Conservation (phyloP, 2,329 filamentous ascomycete genomes). For the Penicillium decumbens region DNA sequence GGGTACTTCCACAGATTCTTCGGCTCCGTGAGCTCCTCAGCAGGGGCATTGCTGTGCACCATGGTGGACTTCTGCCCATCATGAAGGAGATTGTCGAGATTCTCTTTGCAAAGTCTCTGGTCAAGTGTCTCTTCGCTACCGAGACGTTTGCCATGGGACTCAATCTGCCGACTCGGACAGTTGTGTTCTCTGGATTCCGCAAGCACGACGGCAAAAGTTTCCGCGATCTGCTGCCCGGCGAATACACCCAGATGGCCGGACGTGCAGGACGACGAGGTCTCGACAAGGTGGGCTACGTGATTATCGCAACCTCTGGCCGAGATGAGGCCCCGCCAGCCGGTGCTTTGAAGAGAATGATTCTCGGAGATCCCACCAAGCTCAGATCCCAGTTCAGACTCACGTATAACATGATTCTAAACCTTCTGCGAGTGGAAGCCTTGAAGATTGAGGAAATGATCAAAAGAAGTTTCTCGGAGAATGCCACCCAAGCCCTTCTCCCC, state of each 20-base stretch:
- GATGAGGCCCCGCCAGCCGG: constrained; percentile 84
- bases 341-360: constrained; percentile 85
- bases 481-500: constrained; percentile 86
- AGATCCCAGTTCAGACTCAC: constrained; percentile 94
- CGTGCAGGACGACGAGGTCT: constrained; percentile 88
- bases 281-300: constrained; percentile 87
- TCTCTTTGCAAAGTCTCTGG: constrained; percentile 86
- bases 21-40: constrained; percentile 78
- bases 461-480: constrained; percentile 96
- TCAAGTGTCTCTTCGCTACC: constrained; percentile 95
- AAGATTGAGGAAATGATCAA: constrained; percentile 99
- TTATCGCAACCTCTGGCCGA: constrained; percentile 75
- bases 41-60: constrained; percentile 90
- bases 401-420: constrained; percentile 98
- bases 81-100: constrained; percentile 98
- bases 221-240: constrained; percentile 83
- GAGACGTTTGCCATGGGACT: constrained; percentile 99
- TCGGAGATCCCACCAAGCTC: constrained; percentile 91
- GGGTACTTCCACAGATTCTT: constrained; percentile 84
- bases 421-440: constrained; percentile 87
- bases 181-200: constrained; percentile 94
- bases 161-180: constrained; percentile 89
- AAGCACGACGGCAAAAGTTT: constrained; percentile 94
- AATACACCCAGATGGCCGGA: constrained; percentile 98
- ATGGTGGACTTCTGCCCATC: constrained; percentile 89